Base-by-base conservation (phyloP, 1,284 basidiomycete species). In the Trametes hirsuta region DNA sequence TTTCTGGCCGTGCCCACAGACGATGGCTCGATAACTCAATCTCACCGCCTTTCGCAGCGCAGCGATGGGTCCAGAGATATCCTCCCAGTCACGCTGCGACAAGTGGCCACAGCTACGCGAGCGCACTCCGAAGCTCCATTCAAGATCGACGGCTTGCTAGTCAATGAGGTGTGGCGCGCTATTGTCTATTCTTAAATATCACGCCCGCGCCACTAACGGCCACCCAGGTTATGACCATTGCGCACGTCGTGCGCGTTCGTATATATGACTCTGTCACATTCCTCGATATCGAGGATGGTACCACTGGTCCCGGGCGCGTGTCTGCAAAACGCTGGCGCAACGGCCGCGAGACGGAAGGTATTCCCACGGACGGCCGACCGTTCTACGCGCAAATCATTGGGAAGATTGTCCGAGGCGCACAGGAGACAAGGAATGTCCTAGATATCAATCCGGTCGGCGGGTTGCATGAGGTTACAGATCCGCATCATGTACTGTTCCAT, bases 31-130 rank as follows among this genome's bases (percentile, higher is more conserved):
- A 46, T 21, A 24, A 46, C 6, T 15, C 15, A 34, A 10, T 6
- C 15, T 44, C 10, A 4, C 15, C 5, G 10, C 42, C 21, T 30
- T 36, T 37, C 9, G 2, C 45, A 61, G 58, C 49, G 42, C 14
- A 34, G 11, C 8, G 46, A 24, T 35, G 39, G 47, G 3, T 11
- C 34, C 6, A 35, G 36, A 11, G 47, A 46, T 2, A 36, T 55
- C 18, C 78, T 86, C 40, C 86, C 87, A 3, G 81, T 87, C 11
- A 89, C 86, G 5, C 78, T 89, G 61, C 80, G 82, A 52, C 87
- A 89, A 72, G 72, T 89, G 44, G 58, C 79, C 39, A 73, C 77
- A 22, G 85, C 86, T 4, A 67, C 72, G 46, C 82, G 83, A 64
- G 72, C 77, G 2, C 81, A 84, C 60, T 72, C 78, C 0, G 81